phyloP scores from a whole-genome alignment of 257 asterid genomes.

The Rubia yunnanensis region DNA sequence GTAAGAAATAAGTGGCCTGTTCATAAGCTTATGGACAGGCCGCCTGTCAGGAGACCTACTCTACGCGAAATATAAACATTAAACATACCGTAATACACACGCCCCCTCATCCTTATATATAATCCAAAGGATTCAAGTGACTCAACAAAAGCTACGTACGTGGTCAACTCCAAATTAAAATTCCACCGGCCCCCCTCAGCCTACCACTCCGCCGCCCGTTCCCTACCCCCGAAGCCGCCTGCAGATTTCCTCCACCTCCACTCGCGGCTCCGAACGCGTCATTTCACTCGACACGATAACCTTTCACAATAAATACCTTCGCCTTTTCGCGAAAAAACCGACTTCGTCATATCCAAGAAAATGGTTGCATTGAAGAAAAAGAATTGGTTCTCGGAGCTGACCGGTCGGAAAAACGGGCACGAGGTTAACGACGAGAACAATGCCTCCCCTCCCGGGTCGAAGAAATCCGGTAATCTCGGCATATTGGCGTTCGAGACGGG shows the following conservation, averaged over 20 bases:
- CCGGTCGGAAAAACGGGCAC: constrained; percentile 9
- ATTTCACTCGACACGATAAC: background rate
- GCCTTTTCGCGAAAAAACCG: too few species aligned
- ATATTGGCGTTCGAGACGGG: constrained; percentile 75
- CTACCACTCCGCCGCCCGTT: background rate
- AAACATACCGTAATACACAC: too few species aligned
- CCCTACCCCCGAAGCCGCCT: constrained; percentile 3
- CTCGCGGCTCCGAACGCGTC: constrained; percentile 20
- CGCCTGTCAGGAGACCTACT: too few species aligned
- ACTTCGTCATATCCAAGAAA: background rate
- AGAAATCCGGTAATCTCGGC: constrained; percentile 27
- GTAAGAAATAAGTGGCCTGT: too few species aligned
- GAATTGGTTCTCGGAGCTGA: constrained; percentile 41
- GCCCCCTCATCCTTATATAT: too few species aligned
- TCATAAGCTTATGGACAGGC: too few species aligned
- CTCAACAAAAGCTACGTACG: too few species aligned
- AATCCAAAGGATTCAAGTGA: background rate
- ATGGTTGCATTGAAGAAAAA: constrained; percentile 37
- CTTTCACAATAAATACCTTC: background rate
- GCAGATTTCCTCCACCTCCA: background rate
- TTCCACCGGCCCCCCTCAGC: background rate
- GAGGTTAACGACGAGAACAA: background rate
- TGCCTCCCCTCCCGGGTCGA: constrained; percentile 13
- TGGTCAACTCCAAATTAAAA: background rate
- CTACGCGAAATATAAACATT: too few species aligned